Percentiles rank a stretch among this genome's conserved stretches.
Evolutionary conservation across 106 monocot species (phyloP).

Genomic region (Iris macrosiphon): DNA sequence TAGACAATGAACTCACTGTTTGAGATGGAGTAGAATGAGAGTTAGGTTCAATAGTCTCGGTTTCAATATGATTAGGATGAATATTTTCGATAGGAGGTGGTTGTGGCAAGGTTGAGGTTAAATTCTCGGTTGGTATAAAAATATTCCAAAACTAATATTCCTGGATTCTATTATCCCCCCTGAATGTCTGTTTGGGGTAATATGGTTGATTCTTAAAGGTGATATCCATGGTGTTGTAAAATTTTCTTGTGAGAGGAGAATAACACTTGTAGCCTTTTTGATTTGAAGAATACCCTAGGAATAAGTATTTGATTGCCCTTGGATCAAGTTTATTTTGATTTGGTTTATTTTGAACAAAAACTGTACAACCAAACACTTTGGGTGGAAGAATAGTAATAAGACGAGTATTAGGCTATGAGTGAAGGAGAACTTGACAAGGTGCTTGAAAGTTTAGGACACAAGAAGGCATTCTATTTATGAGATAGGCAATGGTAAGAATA

Average conservation of each 20-base stretch:
- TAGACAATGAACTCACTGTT: not conserved
- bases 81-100: not conserved
- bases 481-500: not conserved
- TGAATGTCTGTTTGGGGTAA: conserved; percentile 7
- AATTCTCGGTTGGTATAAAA: not conserved
- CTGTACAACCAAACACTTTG: not conserved
- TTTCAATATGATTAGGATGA: not conserved
- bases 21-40: not conserved
- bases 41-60: not conserved
- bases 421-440: conserved; percentile 2
- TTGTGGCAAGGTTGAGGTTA: not conserved
- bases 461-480: conserved; percentile 5
- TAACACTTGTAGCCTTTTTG: conserved; percentile 5
- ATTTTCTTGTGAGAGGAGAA: not conserved
- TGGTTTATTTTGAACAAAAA: not conserved
- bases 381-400: not conserved
- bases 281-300: not conserved
- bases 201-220: conserved; percentile 2
- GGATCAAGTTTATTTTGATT: not conserved
- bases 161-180: not conserved
- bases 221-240: conserved; percentile 3
- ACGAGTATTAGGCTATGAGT: not conserved
- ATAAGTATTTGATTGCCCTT: not conserved
- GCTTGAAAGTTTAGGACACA: not conserved
- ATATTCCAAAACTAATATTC: not conserved